Evolutionary conservation across 176 grass and related monocot genomes (phyloP).

Genomic region (Zoysia pacifica): DNA sequence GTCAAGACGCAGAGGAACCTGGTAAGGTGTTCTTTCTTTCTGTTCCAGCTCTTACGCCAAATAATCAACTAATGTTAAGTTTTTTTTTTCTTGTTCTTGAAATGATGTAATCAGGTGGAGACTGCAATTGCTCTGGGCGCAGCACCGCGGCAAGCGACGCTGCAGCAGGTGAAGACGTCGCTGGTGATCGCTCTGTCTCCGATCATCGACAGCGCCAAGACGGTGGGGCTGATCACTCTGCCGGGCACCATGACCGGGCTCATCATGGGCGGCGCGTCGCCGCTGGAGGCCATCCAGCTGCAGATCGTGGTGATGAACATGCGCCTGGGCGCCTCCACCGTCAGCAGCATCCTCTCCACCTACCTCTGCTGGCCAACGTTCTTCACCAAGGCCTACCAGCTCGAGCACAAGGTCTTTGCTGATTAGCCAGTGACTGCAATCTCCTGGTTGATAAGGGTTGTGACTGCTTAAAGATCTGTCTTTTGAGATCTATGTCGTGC

Average conservation of each 20-base stretch:
- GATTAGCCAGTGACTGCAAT: constrained; percentile 19
- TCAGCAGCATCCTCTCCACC: constrained; percentile 80
- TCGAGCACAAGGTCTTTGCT: constrained; percentile 55
- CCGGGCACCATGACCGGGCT: constrained; percentile 80
- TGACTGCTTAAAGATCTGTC: no score
- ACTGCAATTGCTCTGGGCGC: constrained; percentile 82
- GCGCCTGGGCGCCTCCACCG: constrained; percentile 75
- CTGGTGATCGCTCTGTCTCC: constrained; percentile 61
- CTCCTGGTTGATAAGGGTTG: no score
- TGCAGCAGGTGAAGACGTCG: constrained; percentile 63
- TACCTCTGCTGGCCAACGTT: constrained; percentile 88
- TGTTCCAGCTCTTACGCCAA: no score
- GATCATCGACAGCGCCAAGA: constrained; percentile 72
- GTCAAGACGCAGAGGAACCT: constrained; percentile 43
- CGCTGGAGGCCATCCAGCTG: constrained; percentile 76
- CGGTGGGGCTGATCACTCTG: constrained; percentile 73
- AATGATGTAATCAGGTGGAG: constrained; percentile 54
- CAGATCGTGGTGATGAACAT: constrained; percentile 88
- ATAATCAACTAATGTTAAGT: no score
- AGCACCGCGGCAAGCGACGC: constrained; percentile 77
- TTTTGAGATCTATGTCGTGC: no score
- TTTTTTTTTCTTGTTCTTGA: no score
- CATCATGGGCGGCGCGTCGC: constrained; percentile 84
- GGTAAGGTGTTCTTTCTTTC: background rate
- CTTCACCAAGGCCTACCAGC: constrained; percentile 85